Evolutionary conservation across 495 filamentous ascomycete species (phyloP).

Genomic region (Aspergillus nidulans): DNA sequence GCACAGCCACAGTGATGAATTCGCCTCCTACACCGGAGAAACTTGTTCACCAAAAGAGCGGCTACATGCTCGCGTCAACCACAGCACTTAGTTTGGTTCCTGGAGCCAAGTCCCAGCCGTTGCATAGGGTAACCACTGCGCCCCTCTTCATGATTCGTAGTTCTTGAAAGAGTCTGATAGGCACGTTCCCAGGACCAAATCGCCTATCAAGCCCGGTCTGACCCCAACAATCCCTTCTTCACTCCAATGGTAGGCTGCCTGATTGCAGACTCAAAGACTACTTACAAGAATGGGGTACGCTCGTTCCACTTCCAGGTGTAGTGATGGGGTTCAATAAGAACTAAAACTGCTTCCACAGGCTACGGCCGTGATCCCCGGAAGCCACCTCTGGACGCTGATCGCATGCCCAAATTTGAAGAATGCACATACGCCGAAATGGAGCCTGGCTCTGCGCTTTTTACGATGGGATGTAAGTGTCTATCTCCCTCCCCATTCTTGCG

Average conservation of each 20-base stretch:
- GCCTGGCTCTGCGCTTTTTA: slow-evolving; percentile 1
- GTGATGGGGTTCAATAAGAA: too few species aligned
- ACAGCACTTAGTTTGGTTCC: neutral
- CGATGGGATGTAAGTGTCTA: neutral
- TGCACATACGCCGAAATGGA: slow-evolving; percentile 5
- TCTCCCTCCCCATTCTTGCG: neutral
- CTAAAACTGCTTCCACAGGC: neutral
- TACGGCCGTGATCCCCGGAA: neutral
- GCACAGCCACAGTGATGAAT: neutral
- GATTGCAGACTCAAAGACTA: neutral
- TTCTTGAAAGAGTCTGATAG: neutral
- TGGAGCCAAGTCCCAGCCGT: neutral
- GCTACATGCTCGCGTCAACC: slow-evolving; percentile 2
- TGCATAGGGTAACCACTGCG: neutral
- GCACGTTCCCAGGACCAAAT: neutral
- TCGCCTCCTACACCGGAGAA: slow-evolving; percentile 1
- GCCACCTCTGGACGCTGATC: neutral
- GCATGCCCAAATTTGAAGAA: neutral
- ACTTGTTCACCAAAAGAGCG: slow-evolving; percentile 3
- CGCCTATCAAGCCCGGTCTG: neutral
- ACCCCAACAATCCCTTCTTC: slow-evolving; percentile 4
- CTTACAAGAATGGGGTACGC: slow-evolving; percentile 2
- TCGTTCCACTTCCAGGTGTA: too few species aligned
- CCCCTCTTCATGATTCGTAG: neutral
- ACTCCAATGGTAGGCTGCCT: neutral